phyloP scores from a whole-genome alignment of 768 basidiomycete genomes.

The Calocera viscosa region DNA sequence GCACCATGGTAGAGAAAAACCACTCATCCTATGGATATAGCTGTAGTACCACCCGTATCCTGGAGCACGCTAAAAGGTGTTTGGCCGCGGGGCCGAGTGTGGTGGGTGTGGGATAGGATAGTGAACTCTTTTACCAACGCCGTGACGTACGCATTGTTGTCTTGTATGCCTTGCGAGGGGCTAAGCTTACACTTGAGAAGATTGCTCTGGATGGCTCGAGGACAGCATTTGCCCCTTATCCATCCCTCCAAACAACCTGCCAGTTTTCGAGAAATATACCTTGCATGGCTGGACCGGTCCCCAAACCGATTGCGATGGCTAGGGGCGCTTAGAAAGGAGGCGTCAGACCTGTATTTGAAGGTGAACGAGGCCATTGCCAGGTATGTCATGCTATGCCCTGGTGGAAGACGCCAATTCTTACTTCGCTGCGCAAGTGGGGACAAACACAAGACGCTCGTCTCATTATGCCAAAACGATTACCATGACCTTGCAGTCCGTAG shows the following conservation, averaged over 20 bases:
- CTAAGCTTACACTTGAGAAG: background rate
- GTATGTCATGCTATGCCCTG: conserved; percentile 22
- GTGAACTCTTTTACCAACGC: background rate
- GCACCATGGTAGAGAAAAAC: no score
- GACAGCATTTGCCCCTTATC: background rate
- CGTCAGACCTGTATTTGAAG: conserved; percentile 30
- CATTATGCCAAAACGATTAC: conserved; percentile 26
- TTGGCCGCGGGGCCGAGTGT: background rate
- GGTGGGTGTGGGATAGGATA: background rate
- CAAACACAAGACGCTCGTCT: conserved; percentile 27
- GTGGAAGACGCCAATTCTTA: conserved; percentile 15
- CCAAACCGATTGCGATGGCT: conserved; percentile 23
- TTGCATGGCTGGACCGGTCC: no score
- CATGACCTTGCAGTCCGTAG: conserved; percentile 23
- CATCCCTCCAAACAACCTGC: background rate
- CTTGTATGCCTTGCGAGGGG: background rate
- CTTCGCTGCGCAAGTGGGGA: background rate
- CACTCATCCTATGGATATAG: background rate
- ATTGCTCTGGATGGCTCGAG: background rate
- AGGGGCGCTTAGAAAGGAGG: conserved; percentile 29
- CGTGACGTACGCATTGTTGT: background rate
- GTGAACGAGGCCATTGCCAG: conserved; percentile 31
- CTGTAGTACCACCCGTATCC: background rate
- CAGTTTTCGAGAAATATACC: background rate
- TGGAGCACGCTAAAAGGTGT: background rate